These are phyloP conservation scores for Aspergillus phoenicis DNA, from an alignment of 2,329 filamentous ascomycete species.

Conservation along the genomic window DNA sequence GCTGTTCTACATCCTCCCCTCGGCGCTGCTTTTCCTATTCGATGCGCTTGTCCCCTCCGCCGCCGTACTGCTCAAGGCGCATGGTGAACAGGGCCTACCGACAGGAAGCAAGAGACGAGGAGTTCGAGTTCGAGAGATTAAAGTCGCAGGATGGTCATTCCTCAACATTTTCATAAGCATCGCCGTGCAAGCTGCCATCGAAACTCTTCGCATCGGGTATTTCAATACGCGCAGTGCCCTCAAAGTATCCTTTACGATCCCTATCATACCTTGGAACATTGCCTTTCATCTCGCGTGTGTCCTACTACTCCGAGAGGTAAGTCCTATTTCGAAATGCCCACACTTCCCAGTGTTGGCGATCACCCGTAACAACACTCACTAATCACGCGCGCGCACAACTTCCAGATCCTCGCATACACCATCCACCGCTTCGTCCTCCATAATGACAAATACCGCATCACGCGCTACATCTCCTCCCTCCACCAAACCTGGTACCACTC, in stretches of 20 bases:
- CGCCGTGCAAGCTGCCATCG: conserved; percentile 57
- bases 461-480: conserved; percentile 52
- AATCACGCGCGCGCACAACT: conserved; percentile 1
- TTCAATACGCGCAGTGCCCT: conserved; percentile 58
- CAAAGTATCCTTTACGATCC: conserved; percentile 61
- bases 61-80: conserved; percentile 68
- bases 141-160: conserved; percentile 56
- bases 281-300: conserved; percentile 57
- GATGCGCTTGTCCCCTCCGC: conserved; percentile 71
- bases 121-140: conserved; percentile 48
- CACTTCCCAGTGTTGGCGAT: neutral
- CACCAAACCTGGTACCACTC: conserved; percentile 62
- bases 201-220: conserved; percentile 56
- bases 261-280: conserved; percentile 65
- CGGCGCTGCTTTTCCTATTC: conserved; percentile 70
- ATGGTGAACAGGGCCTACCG: conserved; percentile 58
- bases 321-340: conserved; percentile 13
- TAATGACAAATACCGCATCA: conserved; percentile 40
- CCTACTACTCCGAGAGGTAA: conserved; percentile 60
- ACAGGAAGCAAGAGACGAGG: conserved; percentile 39
- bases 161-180: conserved; percentile 60
- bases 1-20: conserved; percentile 73
- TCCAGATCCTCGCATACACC: conserved; percentile 57
- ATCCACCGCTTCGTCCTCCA: conserved; percentile 75
- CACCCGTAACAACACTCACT: neutral